Percentiles rank a stretch among this genome's conserved stretches.
Conservation (phyloP, 78 protist genomes). For the Dictyostelium intermedium region DNA sequence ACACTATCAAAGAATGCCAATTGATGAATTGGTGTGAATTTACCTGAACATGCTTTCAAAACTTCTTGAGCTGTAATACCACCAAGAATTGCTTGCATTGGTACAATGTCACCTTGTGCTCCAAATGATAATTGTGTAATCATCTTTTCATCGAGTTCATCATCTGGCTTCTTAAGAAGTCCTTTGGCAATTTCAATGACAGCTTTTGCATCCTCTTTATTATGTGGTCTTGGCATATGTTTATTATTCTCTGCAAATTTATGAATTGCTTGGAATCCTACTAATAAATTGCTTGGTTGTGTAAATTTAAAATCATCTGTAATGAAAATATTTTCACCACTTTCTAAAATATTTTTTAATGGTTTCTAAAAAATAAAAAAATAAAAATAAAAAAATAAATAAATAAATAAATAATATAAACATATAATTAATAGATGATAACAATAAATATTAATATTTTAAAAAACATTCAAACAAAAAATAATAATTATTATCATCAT, state of each 20-base stretch:
- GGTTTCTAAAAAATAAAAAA: slow-evolving; percentile 36
- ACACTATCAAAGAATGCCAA: slow-evolving; percentile 89
- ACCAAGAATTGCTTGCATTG: slow-evolving; percentile 92
- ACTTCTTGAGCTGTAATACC: slow-evolving; percentile 96
- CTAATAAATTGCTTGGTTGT: slow-evolving; percentile 23
- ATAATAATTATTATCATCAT: background rate
- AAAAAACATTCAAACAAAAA: no score
- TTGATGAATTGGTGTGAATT: slow-evolving; percentile 95
- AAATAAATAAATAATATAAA: background rate
- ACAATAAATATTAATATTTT: no score
- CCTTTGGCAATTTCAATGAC: slow-evolving; percentile 65
- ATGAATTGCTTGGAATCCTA: slow-evolving; percentile 70
- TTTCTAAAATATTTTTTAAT: slow-evolving; percentile 47
- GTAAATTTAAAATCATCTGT: slow-evolving; percentile 90
- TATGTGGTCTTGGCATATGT: slow-evolving; percentile 64
- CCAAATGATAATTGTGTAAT: slow-evolving; percentile 51
- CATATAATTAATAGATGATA: no score
- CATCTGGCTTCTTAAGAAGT: background rate
- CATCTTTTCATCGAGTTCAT: slow-evolving; percentile 78
- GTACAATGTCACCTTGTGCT: slow-evolving; percentile 84
- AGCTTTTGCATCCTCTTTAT: slow-evolving; percentile 49
- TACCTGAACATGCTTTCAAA: slow-evolving; percentile 97
- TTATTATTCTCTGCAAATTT: slow-evolving; percentile 15
- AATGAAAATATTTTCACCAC: slow-evolving; percentile 75
- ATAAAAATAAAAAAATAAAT: background rate